Base-by-base conservation (phyloP, 164 flowering plant species). In the Cinnamomum chago region DNA sequence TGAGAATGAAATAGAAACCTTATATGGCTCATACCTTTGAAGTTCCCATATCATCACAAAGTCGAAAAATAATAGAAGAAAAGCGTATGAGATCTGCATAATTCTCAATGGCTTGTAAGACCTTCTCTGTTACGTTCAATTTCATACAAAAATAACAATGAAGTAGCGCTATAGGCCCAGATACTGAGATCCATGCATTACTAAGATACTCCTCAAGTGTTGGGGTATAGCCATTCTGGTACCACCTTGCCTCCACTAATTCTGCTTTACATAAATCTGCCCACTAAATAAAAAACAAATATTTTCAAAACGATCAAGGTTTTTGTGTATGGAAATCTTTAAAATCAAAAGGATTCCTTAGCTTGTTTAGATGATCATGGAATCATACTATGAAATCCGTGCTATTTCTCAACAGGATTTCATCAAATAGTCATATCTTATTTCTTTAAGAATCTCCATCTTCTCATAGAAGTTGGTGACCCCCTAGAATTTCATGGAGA, bases 281-380 rank as follows among this genome's bases (percentile, higher is more conserved):
- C 65, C 65, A 62, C 65, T 62, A n/a, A n/a, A 62, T 62, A 30
- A 62, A 62, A 28, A 60, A 60, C 65, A 17, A 62, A 62, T 7
- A 62, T 52, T 52, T n/a, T 62, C 65, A 18, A 3, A 15, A 62
- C 20, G 20, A 62, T 62, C 18, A 52, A 17, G 18, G 18, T 12
- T 12, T 17, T 52, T 52, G 18, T 52, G 18, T 12, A 5, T 17
- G 13, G 18, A 52, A 52, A 3, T 52, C 15, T 12, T 52, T 17
- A 52, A 52, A 52, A 52, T 17, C 58, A 52, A 12, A 52, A 12
- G 58, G 18, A 30, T 30, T 30, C 33, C 33, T 3, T 30, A 30
- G 33, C 33, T 30, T 30, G 33, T 30, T 30, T 30, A 30, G 33
- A 30, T 4, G 33, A 30, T 30, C 33, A 30, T 30, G 5, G 33